Conservation (phyloP, 345 rosid species). For the Populus nigra region DNA sequence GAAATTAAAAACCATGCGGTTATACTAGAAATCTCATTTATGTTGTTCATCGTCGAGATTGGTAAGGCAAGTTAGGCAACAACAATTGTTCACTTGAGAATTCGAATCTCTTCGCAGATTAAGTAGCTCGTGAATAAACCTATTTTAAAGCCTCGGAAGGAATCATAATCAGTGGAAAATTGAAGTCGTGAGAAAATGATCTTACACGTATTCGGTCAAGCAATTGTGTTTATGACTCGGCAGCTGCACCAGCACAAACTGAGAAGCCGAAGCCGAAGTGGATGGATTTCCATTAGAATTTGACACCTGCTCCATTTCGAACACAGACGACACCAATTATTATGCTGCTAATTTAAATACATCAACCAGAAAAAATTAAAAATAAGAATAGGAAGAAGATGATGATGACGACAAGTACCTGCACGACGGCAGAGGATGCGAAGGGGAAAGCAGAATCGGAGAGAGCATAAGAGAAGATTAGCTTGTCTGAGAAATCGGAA, state of each 20-base stretch:
- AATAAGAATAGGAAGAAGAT: not conserved
- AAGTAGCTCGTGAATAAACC: no score
- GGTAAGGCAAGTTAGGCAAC: no score
- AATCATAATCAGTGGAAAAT: no score
- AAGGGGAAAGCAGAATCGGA: conserved; percentile 70
- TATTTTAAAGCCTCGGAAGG: no score
- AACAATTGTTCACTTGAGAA: no score
- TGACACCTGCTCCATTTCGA: conserved; percentile 38
- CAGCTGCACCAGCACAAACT: conserved; percentile 56
- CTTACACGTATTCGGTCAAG: conserved; percentile 59
- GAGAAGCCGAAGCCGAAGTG: conserved; percentile 33
- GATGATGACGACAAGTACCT: conserved; percentile 33
- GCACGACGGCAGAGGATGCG: conserved; percentile 70
- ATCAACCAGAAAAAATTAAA: not conserved
- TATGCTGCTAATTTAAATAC: no score
- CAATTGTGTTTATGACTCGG: conserved; percentile 42
- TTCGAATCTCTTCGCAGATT: no score
- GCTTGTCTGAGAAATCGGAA: conserved; percentile 63
- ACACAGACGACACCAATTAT: not conserved
- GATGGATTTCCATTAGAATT: conserved; percentile 38
- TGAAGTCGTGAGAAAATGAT: not conserved
- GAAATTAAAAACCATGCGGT: no score
- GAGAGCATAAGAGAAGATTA: conserved; percentile 58
- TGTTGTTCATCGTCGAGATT: no score
- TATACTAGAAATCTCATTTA: no score